Evolutionary conservation across 2,329 filamentous ascomycete species (phyloP).

Genomic region (Bipolaris gigantea): DNA sequence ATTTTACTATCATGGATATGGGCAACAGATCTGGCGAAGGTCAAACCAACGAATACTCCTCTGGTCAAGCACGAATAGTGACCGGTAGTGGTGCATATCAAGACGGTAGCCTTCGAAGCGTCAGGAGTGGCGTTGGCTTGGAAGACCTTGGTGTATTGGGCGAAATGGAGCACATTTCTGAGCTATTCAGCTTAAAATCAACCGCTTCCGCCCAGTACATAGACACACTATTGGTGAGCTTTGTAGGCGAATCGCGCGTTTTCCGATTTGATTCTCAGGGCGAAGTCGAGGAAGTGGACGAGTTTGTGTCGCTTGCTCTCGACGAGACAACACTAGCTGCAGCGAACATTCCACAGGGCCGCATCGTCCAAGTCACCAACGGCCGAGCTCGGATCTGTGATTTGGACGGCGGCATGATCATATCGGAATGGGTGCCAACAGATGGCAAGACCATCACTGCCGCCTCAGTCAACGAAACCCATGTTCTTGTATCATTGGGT

Average conservation of each 20-base stretch:
- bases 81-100: constrained; percentile 89
- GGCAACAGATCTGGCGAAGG: constrained; percentile 78
- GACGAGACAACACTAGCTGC: constrained; percentile 72
- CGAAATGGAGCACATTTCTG: constrained; percentile 73
- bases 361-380: constrained; percentile 76
- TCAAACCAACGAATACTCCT: constrained; percentile 87
- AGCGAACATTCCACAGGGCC: constrained; percentile 63
- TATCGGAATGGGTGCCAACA: constrained; percentile 61
- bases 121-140: constrained; percentile 89
- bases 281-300: constrained; percentile 83
- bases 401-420: constrained; percentile 54
- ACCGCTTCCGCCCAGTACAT: constrained; percentile 53
- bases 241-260: constrained; percentile 79
- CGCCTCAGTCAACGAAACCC: constrained; percentile 71
- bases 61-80: constrained; percentile 89
- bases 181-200: constrained; percentile 69
- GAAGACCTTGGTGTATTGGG: constrained; percentile 83
- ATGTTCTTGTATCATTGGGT: constrained; percentile 73
- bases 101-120: constrained; percentile 84
- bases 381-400: constrained; percentile 65
- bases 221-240: constrained; percentile 78
- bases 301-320: constrained; percentile 71
- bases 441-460: constrained; percentile 66
- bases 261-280: constrained; percentile 76
- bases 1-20: constrained; percentile 96